Evolutionary conservation across 176 grass and related monocot species (phyloP).

Genomic region (Chrysopogon serrulatus): DNA sequence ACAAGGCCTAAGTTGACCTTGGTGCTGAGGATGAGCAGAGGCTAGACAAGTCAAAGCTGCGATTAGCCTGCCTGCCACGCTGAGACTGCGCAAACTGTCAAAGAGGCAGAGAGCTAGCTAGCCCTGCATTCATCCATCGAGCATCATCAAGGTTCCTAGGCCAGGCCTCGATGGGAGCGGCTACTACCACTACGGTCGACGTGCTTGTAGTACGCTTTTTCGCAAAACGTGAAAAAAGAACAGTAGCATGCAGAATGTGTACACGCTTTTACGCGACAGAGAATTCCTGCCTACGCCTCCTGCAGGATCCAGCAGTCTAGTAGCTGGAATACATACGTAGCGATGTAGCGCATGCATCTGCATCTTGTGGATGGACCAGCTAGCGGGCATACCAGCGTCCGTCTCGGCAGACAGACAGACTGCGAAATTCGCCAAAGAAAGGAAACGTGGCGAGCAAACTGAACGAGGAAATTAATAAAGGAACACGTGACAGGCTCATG

Average conservation of each 20-base stretch:
- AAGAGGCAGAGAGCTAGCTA: neutral
- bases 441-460: too few species aligned
- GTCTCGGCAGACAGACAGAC: neutral
- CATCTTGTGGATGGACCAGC: too few species aligned
- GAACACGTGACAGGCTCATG: too few species aligned
- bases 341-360: neutral
- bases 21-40: neutral
- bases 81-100: neutral
- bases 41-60: neutral
- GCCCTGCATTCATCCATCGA: neutral
- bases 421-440: neutral
- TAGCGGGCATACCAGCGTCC: too few species aligned
- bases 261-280: constrained; percentile 15
- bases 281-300: neutral
- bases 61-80: neutral
- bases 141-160: neutral
- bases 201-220: constrained; percentile 2
- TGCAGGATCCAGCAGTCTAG: neutral
- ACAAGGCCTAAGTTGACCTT: neutral
- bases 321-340: neutral
- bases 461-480: too few species aligned
- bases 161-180: constrained; percentile 15
- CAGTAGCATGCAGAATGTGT: neutral
- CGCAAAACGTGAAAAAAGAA: neutral
- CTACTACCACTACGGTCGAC: neutral